phyloP scores from a whole-genome alignment of 192 early-diverging fungal species.

The Backusella parvicylindrica region DNA sequence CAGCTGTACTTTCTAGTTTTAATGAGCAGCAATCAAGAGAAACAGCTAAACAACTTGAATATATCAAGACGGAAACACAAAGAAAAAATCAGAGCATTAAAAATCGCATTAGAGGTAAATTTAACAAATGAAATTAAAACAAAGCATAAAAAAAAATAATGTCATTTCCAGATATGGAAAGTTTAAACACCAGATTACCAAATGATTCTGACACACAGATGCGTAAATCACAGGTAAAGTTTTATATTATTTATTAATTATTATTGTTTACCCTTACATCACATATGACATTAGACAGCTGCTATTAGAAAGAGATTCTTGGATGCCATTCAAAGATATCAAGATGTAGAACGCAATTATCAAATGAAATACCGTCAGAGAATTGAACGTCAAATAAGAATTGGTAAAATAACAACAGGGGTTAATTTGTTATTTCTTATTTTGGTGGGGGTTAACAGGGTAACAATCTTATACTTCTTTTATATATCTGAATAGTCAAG shows the following conservation, averaged over 20 bases:
- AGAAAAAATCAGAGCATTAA: conserved; percentile 34
- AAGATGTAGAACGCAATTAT: conserved; percentile 69
- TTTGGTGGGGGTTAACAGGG: neutral
- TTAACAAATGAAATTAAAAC: neutral
- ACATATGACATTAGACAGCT: neutral
- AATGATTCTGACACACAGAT: conserved; percentile 14
- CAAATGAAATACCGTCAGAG: conserved; percentile 76
- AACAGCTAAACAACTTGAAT: conserved; percentile 5
- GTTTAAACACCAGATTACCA: conserved; percentile 1
- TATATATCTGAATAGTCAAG: conserved; percentile 52
- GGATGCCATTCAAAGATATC: conserved; percentile 68
- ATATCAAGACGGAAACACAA: conserved; percentile 23
- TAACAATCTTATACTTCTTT: neutral
- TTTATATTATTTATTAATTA: neutral
- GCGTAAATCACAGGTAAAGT: conserved; percentile 12
- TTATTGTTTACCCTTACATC: neutral
- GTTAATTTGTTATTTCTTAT: neutral
- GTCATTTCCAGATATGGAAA: conserved; percentile 8
- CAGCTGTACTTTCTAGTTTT: neutral
- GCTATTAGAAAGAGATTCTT: conserved; percentile 55
- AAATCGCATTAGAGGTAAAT: conserved; percentile 45
- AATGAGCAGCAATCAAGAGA: conserved; percentile 20
- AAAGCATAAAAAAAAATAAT: neutral
- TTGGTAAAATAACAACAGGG: conserved; percentile 49
- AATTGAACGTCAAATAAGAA: conserved; percentile 77